Evolutionary conservation across 495 filamentous ascomycete genomes (phyloP), one percentile per base, ranked within the genome.

Genomic region (Neurospora sp.): DNA sequence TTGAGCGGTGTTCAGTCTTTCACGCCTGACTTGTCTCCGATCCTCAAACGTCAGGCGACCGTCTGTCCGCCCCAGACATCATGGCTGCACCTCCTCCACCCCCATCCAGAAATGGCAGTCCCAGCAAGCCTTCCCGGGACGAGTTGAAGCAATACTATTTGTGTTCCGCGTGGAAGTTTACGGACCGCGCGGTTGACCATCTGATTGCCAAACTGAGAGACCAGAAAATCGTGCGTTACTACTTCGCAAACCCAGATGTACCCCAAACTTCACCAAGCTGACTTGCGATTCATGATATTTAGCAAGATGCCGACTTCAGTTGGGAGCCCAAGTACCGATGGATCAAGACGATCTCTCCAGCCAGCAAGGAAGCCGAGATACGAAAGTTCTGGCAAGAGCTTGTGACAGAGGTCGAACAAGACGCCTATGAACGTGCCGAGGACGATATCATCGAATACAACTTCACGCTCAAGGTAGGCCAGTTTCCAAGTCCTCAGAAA

Each of bases 301-400:
- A 73, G 76, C 18, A 69, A 42, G 31, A 76, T 44, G 83, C 82
- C 70, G 73, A 73, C 49, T 78, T 73, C 27, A 72, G 72, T 3
- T 86, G 82, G 72, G 76, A 84, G 38, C 10, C 54, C 18, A 40
- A 78, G 10, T 71, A 76, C 14, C 39, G 72, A 6, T 80, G 75
- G 46, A 77, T 85, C 40, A 79, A 74, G 20, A 39, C 85, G 7
- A 77, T 72, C 9, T 87, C 85, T 54, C 37, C 54, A 6, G 44
- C 77, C 1, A 69, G 77, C 4, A 72, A 86, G 23, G 73, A 40
- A 8, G 39, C 62, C 10, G 40, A 54, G 5, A 76, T 85, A 42
- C 76, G 70, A 72, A 9, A 14, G n/a, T 31, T 39, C 9, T 80
- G 78, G 62, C 62, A 60, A 38, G 9, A 16, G 2, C 70, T 78